These are phyloP conservation scores for Cryptococcus maquisensis DNA, from an alignment of 1,284 basidiomycete genomes.

Conservation along the genomic window DNA sequence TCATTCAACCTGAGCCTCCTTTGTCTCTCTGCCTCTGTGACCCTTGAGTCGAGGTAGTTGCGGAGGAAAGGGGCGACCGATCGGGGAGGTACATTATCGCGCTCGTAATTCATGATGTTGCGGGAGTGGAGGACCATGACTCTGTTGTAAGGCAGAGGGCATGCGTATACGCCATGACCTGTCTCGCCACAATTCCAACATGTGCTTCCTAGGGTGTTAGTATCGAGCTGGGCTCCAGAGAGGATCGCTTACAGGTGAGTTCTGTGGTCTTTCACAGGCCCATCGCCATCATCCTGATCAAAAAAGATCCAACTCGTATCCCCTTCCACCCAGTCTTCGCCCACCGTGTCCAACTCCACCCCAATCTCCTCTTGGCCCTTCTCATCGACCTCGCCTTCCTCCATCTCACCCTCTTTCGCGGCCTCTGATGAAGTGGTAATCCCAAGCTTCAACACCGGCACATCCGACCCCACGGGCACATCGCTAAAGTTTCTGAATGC, in stretches of 20 bases:
- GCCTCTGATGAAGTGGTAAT: no score
- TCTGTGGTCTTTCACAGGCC: neutral
- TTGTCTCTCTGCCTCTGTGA: constrained; percentile 13
- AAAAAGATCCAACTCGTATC: constrained; percentile 12
- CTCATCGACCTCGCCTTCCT: constrained; percentile 1
- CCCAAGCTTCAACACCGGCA: neutral
- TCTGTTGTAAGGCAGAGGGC: constrained; percentile 19
- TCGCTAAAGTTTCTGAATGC: constrained; percentile 18
- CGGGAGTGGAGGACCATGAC: constrained; percentile 13
- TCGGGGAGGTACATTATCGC: constrained; percentile 12
- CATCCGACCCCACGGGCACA: constrained; percentile 8
- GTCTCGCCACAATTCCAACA: constrained; percentile 24
- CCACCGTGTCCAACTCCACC: neutral
- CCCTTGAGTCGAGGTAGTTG: constrained; percentile 7
- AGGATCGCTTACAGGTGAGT: neutral
- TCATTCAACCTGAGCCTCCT: constrained; percentile 13
- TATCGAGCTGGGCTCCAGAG: neutral
- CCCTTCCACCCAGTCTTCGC: constrained; percentile 1
- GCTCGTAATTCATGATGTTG: constrained; percentile 3
- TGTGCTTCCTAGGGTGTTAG: constrained; percentile 2
- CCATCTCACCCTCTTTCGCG: neutral
- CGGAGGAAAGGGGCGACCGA: neutral
- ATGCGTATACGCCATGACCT: constrained; percentile 14
- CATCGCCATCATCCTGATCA: constrained; percentile 11
- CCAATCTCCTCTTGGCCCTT: neutral